phyloP scores from a whole-genome alignment of 371 early-diverging fungal genomes.

The Gilbertella persicaria region DNA sequence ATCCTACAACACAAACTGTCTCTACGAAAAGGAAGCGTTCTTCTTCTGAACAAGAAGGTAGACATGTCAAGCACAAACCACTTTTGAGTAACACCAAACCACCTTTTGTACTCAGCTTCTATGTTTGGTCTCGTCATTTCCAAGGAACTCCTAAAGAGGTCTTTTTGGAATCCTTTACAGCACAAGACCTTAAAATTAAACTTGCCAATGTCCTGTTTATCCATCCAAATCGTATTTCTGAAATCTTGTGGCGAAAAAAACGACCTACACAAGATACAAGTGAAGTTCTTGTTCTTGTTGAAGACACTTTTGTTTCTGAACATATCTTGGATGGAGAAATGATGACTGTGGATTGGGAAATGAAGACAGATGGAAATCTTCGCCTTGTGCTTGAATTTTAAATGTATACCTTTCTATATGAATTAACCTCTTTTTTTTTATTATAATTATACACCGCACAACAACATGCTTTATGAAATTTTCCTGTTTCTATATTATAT shows the following conservation, averaged over 20 bases:
- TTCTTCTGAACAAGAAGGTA: not conserved
- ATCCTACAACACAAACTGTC: not conserved
- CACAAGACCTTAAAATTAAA: constrained; percentile 11
- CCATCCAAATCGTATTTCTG: constrained; percentile 16
- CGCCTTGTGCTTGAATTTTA: constrained; percentile 24
- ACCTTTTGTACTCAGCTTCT: constrained; percentile 2
- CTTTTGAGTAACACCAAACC: too few relatives aligned
- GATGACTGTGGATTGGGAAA: constrained; percentile 23
- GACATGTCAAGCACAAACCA: not conserved
- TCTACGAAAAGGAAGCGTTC: not conserved
- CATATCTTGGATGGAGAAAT: constrained; percentile 18
- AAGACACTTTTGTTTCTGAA: constrained; percentile 25
- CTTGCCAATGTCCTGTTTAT: constrained; percentile 9
- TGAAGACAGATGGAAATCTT: constrained; percentile 20
- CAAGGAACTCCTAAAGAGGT: constrained; percentile 2
- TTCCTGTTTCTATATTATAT: too few relatives aligned
- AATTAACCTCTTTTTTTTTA: not conserved
- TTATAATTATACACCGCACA: too few relatives aligned
- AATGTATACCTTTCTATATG: constrained; percentile 2
- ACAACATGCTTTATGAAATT: too few relatives aligned
- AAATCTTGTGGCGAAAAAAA: constrained; percentile 22
- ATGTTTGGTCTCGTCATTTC: constrained; percentile 14
- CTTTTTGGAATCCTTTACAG: constrained; percentile 8
- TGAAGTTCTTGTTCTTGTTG: constrained; percentile 23
- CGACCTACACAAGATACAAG: not conserved